phyloP scores from a whole-genome alignment of 345 rosid species.

The Carallia pectinifolia region DNA sequence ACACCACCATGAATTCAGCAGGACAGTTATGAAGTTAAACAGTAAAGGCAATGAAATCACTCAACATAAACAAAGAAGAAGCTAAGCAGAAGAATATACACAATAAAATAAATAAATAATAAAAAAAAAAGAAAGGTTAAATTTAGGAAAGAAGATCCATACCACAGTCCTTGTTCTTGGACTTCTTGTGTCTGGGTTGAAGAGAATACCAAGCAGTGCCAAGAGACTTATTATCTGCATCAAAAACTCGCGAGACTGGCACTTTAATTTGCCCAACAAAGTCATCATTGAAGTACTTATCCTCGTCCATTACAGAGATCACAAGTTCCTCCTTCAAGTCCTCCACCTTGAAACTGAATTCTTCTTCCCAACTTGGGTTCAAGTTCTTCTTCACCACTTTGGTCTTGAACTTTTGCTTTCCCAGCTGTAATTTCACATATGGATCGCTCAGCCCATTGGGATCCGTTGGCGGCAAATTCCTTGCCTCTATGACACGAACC shows the following conservation, averaged over 20 bases:
- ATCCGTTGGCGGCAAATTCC: conserved; percentile 87
- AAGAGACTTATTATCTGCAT: conserved; percentile 73
- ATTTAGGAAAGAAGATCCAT: conserved; percentile 14
- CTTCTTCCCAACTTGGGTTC: conserved; percentile 92
- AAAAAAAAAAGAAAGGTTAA: not conserved
- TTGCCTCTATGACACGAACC: conserved; percentile 75
- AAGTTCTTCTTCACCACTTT: conserved; percentile 84
- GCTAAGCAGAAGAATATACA: not conserved
- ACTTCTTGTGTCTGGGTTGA: conserved; percentile 71
- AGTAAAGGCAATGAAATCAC: not conserved
- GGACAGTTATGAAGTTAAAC: not conserved
- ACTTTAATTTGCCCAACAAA: conserved; percentile 71
- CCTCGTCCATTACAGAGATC: conserved; percentile 79
- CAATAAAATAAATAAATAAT: not conserved
- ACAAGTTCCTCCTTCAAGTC: conserved; percentile 86
- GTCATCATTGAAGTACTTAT: conserved; percentile 83
- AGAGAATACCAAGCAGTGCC: conserved; percentile 75
- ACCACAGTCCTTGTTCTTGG: conserved; percentile 83
- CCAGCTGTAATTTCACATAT: conserved; percentile 77
- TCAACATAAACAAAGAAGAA: not conserved
- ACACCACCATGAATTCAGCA: too few relatives aligned
- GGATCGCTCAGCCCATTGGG: conserved; percentile 89
- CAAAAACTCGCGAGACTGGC: conserved; percentile 66
- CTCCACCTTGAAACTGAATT: conserved; percentile 84
- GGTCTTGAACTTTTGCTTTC: conserved; percentile 67